These are phyloP conservation scores for Pseudoscleropodium purum DNA, from an alignment of 225 moss, liverwort and hornwort genomes.

Conservation along the genomic window DNA sequence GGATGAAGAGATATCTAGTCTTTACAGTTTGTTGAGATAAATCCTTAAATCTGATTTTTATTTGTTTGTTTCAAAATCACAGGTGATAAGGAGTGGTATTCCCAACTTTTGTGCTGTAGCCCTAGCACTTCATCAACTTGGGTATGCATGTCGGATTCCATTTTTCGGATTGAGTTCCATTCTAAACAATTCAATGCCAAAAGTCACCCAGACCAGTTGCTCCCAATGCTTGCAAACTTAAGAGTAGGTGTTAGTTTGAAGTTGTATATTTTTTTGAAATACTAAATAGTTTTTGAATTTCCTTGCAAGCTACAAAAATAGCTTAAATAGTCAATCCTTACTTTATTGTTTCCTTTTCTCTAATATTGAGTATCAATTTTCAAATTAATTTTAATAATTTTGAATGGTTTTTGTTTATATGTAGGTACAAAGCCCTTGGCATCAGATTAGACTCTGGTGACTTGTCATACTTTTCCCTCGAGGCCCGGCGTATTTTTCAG, in stretches of 20 bases:
- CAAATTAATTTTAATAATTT: neutral
- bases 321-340: neutral
- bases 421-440: slow-evolving; percentile 80
- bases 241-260: neutral
- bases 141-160: slow-evolving; percentile 29
- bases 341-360: neutral
- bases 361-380: neutral
- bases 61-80: neutral
- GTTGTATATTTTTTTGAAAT: neutral
- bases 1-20: neutral
- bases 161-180: neutral
- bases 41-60: neutral
- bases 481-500: slow-evolving; percentile 62
- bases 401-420: neutral
- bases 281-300: neutral
- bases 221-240: neutral
- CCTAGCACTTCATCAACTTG: slow-evolving; percentile 87
- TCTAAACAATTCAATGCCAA: neutral
- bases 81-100: slow-evolving; percentile 83
- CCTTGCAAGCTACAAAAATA: neutral
- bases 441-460: slow-evolving; percentile 94
- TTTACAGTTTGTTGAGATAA: neutral
- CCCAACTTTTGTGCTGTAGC: slow-evolving; percentile 99
- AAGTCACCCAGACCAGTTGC: neutral
- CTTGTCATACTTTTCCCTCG: slow-evolving; percentile 75